Evolutionary conservation across 352 stramenopile species (phyloP).

Genomic region (Peronospora destructor): DNA sequence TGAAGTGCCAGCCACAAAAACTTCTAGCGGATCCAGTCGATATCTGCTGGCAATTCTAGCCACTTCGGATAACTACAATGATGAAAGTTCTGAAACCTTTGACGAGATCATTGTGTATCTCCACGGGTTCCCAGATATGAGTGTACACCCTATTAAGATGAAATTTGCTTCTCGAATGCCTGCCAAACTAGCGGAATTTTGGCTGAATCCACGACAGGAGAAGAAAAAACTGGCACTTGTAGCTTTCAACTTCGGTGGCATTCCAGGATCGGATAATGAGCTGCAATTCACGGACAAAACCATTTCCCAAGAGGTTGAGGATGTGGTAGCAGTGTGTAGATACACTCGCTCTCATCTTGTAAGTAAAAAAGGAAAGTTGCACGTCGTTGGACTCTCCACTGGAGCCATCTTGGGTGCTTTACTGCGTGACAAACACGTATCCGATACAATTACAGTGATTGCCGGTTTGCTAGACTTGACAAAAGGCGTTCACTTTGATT

Average conservation of each 20-base stretch:
- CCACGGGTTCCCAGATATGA: constrained; percentile 68
- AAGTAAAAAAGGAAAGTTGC: constrained; percentile 26
- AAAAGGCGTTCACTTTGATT: constrained; percentile 50
- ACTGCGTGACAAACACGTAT: constrained; percentile 35
- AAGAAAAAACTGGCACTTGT: constrained; percentile 30
- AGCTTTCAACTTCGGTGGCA: constrained; percentile 62
- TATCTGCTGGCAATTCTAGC: constrained; percentile 21
- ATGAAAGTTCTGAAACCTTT: constrained; percentile 4
- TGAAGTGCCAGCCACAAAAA: constrained; percentile 13
- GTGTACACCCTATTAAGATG: constrained; percentile 47
- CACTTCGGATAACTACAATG: constrained; percentile 8
- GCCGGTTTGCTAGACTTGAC: constrained; percentile 48
- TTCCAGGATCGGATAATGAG: constrained; percentile 52
- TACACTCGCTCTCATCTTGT: constrained; percentile 36
- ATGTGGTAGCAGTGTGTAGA: constrained; percentile 43
- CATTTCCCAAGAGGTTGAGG: constrained; percentile 48
- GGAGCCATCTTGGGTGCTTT: constrained; percentile 62
- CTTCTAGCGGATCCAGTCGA: constrained; percentile 10
- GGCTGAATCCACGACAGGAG: constrained; percentile 23
- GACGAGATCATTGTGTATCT: constrained; percentile 60
- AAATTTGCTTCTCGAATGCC: constrained; percentile 52
- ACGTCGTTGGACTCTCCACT: constrained; percentile 65
- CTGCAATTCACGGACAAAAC: constrained; percentile 45
- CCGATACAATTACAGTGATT: constrained; percentile 51
- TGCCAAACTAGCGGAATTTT: constrained; percentile 50